Conservation (phyloP, 2,329 filamentous ascomycete species). For the Neofusicoccum kwambonambiense region DNA sequence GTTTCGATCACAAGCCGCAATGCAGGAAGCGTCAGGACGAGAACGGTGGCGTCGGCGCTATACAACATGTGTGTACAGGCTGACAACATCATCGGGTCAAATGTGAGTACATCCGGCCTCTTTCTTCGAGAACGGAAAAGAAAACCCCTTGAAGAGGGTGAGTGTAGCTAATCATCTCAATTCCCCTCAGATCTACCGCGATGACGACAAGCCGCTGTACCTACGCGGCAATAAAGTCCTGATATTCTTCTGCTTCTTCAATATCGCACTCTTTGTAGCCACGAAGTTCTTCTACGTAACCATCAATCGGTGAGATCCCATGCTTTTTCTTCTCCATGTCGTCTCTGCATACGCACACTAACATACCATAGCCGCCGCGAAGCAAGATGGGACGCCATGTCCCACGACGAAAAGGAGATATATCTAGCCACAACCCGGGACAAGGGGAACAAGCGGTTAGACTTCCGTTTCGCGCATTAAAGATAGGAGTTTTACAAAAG, state of each 20-base stretch:
- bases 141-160: constrained; percentile 16
- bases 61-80: constrained; percentile 56
- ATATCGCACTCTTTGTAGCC: constrained; percentile 48
- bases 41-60: constrained; percentile 62
- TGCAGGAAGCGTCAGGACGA: constrained; percentile 59
- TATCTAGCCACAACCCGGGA: constrained; percentile 47
- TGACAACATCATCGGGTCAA: constrained; percentile 37
- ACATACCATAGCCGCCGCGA: constrained; percentile 34
- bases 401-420: constrained; percentile 45
- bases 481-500: too few relatives aligned
- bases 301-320: constrained; percentile 39
- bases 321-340: constrained; percentile 20
- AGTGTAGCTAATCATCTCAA: background rate
- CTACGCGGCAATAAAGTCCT: constrained; percentile 53
- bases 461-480: constrained; percentile 35
- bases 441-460: constrained; percentile 41
- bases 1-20: constrained; percentile 64
- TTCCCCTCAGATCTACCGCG: constrained; percentile 46
- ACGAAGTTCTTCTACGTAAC: constrained; percentile 53
- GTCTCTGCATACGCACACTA: constrained; percentile 19
- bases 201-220: constrained; percentile 56
- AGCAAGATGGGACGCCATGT: constrained; percentile 50
- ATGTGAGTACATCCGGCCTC: constrained; percentile 20
- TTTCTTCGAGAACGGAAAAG: constrained; percentile 25
- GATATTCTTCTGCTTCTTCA: constrained; percentile 48